These are phyloP conservation scores for Kluyveromyces sp. DNA, from an alignment of 1,139 yeast genomes.

Conservation along the genomic window DNA sequence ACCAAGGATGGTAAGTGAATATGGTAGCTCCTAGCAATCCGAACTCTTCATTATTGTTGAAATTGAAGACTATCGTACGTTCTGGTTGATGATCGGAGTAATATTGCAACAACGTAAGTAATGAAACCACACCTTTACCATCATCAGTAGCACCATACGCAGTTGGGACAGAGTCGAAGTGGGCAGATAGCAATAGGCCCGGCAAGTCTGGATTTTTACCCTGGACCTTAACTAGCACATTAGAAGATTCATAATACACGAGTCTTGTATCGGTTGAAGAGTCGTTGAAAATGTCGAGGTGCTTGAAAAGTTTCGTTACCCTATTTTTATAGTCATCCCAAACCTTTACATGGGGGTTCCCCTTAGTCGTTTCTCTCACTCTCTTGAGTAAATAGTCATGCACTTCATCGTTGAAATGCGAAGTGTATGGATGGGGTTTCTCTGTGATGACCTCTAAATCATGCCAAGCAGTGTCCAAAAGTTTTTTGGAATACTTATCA, in stretches of 20 bases:
- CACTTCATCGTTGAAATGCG: constrained; percentile 67
- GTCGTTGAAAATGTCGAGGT: constrained; percentile 39
- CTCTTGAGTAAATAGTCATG: constrained; percentile 55
- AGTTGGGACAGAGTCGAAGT: constrained; percentile 84
- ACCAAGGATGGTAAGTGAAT: constrained; percentile 72
- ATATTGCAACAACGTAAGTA: constrained; percentile 60
- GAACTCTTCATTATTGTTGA: constrained; percentile 87
- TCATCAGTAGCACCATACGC: constrained; percentile 88
- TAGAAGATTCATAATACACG: constrained; percentile 72
- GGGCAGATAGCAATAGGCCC: constrained; percentile 73
- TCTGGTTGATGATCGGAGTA: constrained; percentile 43
- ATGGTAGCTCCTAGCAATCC: constrained; percentile 80
- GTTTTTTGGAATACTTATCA: constrained; percentile 26
- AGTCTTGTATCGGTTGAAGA: constrained; percentile 37
- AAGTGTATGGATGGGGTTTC: constrained; percentile 68
- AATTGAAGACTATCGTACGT: constrained; percentile 71
- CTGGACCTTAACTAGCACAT: constrained; percentile 61
- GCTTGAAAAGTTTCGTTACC: constrained; percentile 39
- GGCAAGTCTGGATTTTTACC: constrained; percentile 46
- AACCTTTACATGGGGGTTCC: constrained; percentile 22
- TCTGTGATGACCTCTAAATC: constrained; percentile 62
- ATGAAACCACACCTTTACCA: constrained; percentile 83
- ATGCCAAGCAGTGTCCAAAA: constrained; percentile 52
- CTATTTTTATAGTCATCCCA: constrained; percentile 48
- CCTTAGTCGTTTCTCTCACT: constrained; percentile 31